Base-by-base conservation (phyloP, 805 yeast genomes). In the Saccharomycopsis sp. region DNA sequence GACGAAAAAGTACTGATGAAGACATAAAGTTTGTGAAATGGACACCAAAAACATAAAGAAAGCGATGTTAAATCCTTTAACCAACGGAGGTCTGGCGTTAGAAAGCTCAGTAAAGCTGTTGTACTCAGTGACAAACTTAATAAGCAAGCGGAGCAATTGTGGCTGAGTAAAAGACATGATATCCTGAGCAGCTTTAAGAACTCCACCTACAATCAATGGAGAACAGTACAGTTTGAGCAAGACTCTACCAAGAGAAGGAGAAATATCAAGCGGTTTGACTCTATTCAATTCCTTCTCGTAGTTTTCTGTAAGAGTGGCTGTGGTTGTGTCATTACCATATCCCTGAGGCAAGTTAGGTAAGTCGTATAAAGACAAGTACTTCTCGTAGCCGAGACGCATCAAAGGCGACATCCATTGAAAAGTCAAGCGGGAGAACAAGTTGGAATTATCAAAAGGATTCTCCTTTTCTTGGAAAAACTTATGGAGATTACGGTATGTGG, bases 361-460 rank as follows among this genome's bases (percentile, higher is more conserved):
- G 70, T 93, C 97, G 1, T 74, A 71, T 64, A 80, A 70, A 62
- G 67, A 70, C 65, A 84, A 74, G 65, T 66, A 82, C 61, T 81
- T 82, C 49, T 77, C 73, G 66, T 86, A 87, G 15, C 98, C 98
- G 56, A 81, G 81, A 64, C 74, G 80, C 85, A 94, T 89, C 66
- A 94, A 74, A 1, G 80, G 83, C 20, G 90, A 84, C 96, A 94
- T 89, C 98, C 99, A 94, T 25, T 84, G 74, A 70, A 94, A 93
- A 0, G 96, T 85, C 55, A 93, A 74, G 56, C 81, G 76, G 1
- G 96, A 86, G 63, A 93, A 82, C 15, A 91, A 73, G 68, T 92
- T 85, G 12, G 90, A 88, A 57, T 69, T 70, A 47, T 82, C 85
- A 49, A 75, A 72, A 0, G 85, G 87, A 51, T 69, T 67, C 50